These are phyloP conservation scores for Ganoderma sinense DNA, from an alignment of 1,284 basidiomycete species.

Conservation along the genomic window DNA sequence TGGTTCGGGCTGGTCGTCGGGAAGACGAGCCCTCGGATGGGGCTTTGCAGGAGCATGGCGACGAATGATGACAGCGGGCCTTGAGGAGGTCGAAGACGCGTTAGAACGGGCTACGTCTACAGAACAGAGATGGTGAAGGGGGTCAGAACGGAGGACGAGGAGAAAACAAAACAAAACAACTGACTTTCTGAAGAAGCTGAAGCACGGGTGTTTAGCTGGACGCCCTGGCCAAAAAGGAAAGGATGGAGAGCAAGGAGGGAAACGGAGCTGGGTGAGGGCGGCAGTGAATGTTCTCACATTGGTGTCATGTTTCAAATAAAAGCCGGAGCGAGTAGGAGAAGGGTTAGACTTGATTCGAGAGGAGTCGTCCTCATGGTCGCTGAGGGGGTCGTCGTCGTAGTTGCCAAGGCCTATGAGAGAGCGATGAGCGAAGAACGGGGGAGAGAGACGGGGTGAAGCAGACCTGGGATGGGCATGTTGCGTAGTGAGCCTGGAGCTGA, in stretches of 20 bases:
- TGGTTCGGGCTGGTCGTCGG: constrained; percentile 45
- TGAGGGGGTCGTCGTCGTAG: constrained; percentile 70
- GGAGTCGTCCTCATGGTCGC: constrained; percentile 56
- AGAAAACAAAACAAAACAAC: constrained; percentile 32
- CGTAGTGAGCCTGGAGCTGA: neutral
- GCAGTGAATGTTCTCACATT: constrained; percentile 69
- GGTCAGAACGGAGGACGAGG: neutral
- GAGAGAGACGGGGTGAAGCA: neutral
- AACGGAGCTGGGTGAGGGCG: constrained; percentile 50
- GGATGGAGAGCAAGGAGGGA: constrained; percentile 72
- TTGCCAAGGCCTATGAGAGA: constrained; percentile 60
- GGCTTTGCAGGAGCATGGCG: constrained; percentile 55
- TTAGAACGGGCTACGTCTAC: neutral
- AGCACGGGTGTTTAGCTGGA: constrained; percentile 51
- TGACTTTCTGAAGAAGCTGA: constrained; percentile 58
- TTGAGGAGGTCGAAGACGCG: constrained; percentile 23
- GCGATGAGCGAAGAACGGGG: neutral
- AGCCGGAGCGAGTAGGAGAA: constrained; percentile 36
- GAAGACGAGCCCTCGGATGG: constrained; percentile 55
- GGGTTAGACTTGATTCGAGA: constrained; percentile 15
- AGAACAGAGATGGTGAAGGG: neutral
- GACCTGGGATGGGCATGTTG: constrained; percentile 23
- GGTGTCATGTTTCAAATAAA: constrained; percentile 29
- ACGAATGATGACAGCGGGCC: constrained; percentile 68
- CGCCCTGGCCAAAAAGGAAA: constrained; percentile 73